Conservation (phyloP, 2,329 filamentous ascomycete genomes). For the Apiospora malaysiana region DNA sequence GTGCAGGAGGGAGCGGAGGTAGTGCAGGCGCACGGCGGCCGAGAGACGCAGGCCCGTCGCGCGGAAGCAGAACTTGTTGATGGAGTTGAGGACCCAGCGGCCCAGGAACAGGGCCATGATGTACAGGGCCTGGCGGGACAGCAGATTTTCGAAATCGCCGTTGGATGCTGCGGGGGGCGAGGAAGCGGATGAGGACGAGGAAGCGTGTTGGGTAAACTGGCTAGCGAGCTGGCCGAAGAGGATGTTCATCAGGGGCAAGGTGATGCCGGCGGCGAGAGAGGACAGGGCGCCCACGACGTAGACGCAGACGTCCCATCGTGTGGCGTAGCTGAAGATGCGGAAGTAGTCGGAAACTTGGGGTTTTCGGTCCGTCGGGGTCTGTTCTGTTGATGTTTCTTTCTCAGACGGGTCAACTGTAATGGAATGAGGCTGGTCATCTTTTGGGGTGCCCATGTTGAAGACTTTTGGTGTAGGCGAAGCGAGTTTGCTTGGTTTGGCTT, state of each 20-base stretch:
- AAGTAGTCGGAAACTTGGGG: slow-evolving; percentile 24
- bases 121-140: slow-evolving; percentile 59
- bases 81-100: slow-evolving; percentile 65
- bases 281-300: slow-evolving; percentile 50
- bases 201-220: slow-evolving; percentile 49
- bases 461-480: too few species aligned
- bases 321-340: slow-evolving; percentile 55
- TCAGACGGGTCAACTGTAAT: neutral
- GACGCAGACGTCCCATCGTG: slow-evolving; percentile 51
- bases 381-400: neutral
- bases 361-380: neutral
- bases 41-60: slow-evolving; percentile 64
- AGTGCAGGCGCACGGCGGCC: slow-evolving; percentile 63
- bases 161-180: slow-evolving; percentile 31
- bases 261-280: slow-evolving; percentile 33
- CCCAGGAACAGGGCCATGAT: slow-evolving; percentile 73
- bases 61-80: slow-evolving; percentile 63
- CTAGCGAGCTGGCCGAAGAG: slow-evolving; percentile 57
- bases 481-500: too few species aligned
- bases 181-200: slow-evolving; percentile 33
- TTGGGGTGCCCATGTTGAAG: too few species aligned
- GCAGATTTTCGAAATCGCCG: slow-evolving; percentile 42
- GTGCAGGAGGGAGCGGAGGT: slow-evolving; percentile 64
- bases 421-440: neutral
- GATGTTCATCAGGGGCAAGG: slow-evolving; percentile 62